Evolutionary conservation across 208 protist genomes (phyloP), one percentile per base, ranked within the genome.

Genomic region (Trypanosomatidae sp.): DNA sequence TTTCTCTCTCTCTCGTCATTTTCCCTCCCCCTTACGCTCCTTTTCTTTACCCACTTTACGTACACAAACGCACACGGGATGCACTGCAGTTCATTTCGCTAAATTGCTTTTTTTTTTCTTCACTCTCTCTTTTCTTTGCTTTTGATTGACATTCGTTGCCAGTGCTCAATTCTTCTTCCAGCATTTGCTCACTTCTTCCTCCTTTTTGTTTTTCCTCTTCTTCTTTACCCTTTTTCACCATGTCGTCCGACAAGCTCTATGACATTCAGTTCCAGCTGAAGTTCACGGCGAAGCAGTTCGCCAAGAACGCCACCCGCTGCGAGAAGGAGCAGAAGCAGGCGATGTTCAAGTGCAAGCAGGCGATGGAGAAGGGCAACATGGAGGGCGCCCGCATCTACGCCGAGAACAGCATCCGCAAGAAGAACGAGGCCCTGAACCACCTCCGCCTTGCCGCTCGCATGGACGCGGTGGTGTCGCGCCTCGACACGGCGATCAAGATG

Each of bases 341-440:
- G 69, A 95, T 98, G 67, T 46, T 76, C 66, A 99, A 99, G 81
- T 90, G 97, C 65, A 99, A 99, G 80, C 65, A 86, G 66, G 95
- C 98, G n/a, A 99, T 99, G 73, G 94, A 99, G 77, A 98, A 99
- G 81, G 94, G 94, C 67, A 99, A 99, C 89, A 96, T 97, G 74
- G 98, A 99, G 43, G 97, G 97, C 10, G 98, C 98, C 7, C 89
- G 97, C 56, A 99, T 99, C 41, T 99, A 99, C 82, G 98, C 98
- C 36, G 88, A 99, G 83, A 99, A 99, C 79, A 98, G 97, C 33
- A 99, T 99, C 62, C 85, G 98, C 36, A 98, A 99, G 75, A 98
- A 99, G 84, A 99, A 99, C 64, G 93, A 99, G 80, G 64, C 88
- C 6, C 83, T 98, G 22, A 99, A 99, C 75, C 98, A 98, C 78